phyloP scores from a whole-genome alignment of 305 asterid species.

The Fraxinus paxiana region DNA sequence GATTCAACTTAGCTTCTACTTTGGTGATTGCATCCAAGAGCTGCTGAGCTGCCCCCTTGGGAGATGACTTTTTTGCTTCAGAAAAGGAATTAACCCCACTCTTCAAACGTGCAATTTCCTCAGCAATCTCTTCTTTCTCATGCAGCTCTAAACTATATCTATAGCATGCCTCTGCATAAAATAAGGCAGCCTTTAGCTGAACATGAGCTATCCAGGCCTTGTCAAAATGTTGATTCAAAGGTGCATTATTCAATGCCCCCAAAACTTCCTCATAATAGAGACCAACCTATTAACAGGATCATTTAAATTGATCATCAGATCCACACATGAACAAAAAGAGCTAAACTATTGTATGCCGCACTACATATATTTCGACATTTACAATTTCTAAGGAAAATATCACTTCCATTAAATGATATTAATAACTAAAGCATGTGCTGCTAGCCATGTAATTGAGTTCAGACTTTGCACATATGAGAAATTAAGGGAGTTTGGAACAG shows the following conservation, averaged over 20 bases:
- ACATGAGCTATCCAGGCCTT: conserved; percentile 87
- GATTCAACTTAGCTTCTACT: conserved; percentile 60
- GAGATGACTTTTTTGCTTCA: conserved; percentile 73
- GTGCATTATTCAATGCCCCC: conserved; percentile 63
- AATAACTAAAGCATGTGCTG: neutral
- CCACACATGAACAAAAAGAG: neutral
- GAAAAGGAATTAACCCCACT: conserved; percentile 64
- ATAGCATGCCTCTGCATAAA: conserved; percentile 90
- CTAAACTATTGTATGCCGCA: neutral
- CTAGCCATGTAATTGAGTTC: neutral
- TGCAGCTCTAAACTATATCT: conserved; percentile 88
- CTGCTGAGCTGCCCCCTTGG: conserved; percentile 85
- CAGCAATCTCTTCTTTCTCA: conserved; percentile 92
- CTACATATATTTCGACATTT: neutral
- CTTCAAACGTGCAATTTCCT: conserved; percentile 92
- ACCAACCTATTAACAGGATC: conserved; percentile 55
- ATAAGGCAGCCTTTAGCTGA: conserved; percentile 87
- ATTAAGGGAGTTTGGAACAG: neutral
- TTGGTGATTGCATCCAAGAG: conserved; percentile 74
- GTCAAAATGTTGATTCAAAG: conserved; percentile 88
- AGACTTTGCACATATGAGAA: neutral
- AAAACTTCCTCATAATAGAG: conserved; percentile 86
- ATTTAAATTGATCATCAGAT: conserved; percentile 2
- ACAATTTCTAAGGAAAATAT: neutral
- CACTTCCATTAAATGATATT: neutral